Base-by-base conservation (phyloP, 331 rosid species). In the Cydonia oblonga region DNA sequence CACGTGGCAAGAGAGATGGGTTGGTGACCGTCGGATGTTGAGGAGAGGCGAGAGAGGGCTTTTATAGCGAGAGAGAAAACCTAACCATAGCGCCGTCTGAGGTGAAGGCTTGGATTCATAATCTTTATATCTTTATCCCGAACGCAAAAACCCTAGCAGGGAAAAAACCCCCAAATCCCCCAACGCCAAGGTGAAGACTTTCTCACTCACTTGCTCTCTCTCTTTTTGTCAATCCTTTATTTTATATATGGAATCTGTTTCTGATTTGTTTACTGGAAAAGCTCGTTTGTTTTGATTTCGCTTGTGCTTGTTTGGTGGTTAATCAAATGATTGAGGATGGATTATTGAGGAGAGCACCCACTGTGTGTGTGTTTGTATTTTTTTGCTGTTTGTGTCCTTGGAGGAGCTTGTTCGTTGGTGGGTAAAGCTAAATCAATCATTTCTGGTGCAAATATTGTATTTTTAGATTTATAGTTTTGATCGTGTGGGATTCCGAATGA, bases 1-100 rank as follows among this genome's bases (percentile, higher is more conserved):
- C 76, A 72, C 68, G 76, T 60, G 76, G 42, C 19, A 24, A 20
- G 12, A 0, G 59, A 60, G 65, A 51, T 42, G 3, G 24, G 61
- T 1, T 66, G 46, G 16, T 73, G 79, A 79, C 82, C 82, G 82
- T 79, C 71, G 44, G 82, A 79, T 79, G 75, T 22, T 2, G 59
- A 66, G 69, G 56, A 59, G 40, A 24, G 54, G 66, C 3, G 11
- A 35, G 66, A 23, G 26, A 2, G 59, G 75, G 67, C 54, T 60
- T 79, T 79, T 79, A 79, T 68, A 63, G 76, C 9, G 24, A 59
- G 6, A 44, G 28, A 29, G 52, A 54, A 67, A 67, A 66, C 64
- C 64, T 25, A 69, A 54, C 32, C 67, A 5, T 2, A 69, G 68
- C 79, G 83, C 83, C 79, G 79, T 57, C 74, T 74, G 68, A 38